A percentile compares a stretch with the other conserved stretches of the same genome.
Evolutionary conservation across 2,329 filamentous ascomycete genomes (phyloP).

Genomic region (Rutstroemia sp.): DNA sequence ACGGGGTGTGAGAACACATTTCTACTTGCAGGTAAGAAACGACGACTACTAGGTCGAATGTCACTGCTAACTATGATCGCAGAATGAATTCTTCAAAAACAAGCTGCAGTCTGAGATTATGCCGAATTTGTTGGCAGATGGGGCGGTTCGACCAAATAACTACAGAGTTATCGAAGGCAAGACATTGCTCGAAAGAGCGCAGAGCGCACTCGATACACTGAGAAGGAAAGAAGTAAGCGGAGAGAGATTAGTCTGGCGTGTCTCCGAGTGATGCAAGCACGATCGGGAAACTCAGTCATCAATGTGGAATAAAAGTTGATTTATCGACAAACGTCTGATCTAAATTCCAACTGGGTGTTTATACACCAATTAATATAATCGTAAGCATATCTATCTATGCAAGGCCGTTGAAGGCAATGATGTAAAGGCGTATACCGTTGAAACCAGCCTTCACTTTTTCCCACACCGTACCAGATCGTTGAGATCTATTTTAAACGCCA

Average conservation of each 20-base stretch:
- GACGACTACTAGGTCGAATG: not conserved
- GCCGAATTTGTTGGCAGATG: slow-evolving; percentile 28
- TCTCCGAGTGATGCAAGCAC: slow-evolving; percentile 5
- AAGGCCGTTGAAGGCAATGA: slow-evolving; percentile 11
- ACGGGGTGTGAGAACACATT: slow-evolving; percentile 48
- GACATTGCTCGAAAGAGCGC: slow-evolving; percentile 29
- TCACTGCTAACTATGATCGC: not conserved
- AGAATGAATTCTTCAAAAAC: slow-evolving; percentile 47
- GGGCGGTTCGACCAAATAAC: slow-evolving; percentile 35
- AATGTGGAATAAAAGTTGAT: not conserved
- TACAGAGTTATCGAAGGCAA: slow-evolving; percentile 35
- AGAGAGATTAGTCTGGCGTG: slow-evolving; percentile 34
- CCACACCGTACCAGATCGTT: slow-evolving; percentile 19
- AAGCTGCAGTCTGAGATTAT: slow-evolving; percentile 23
- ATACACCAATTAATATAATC: not conserved
- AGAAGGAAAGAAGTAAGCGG: slow-evolving; percentile 37
- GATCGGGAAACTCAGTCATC: not conserved
- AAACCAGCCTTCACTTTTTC: slow-evolving; percentile 2
- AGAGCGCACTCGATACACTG: slow-evolving; percentile 36
- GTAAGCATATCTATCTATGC: slow-evolving; percentile 3
- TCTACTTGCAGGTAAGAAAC: slow-evolving; percentile 39
- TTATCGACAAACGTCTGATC: not conserved
- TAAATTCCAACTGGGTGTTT: not conserved
- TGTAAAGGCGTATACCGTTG: slow-evolving; percentile 7
- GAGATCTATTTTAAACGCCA: slow-evolving; percentile 27